Evolutionary conservation across 192 early-diverging fungal genomes (phyloP), one percentile per base, ranked within the genome.

Genomic region (Podila minutissima): DNA sequence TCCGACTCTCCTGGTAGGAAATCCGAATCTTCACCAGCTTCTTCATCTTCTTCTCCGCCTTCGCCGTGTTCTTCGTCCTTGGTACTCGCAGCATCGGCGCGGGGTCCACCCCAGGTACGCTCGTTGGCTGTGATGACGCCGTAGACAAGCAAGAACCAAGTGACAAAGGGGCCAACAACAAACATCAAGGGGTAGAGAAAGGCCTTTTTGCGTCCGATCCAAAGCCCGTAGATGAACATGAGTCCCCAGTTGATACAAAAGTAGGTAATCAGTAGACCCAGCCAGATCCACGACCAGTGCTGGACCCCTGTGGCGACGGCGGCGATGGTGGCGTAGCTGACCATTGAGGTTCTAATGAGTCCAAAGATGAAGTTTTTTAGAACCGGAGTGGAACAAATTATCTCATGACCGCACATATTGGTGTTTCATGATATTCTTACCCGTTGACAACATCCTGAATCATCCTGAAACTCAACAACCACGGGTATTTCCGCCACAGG

Each of bases 401-500:
- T 46, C 41, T 46, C 3, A 46, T 1, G 24, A 24, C 20, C 17
- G 17, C n/a, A 17, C 4, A n/a, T 0, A 19, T 7, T 7, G 5
- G 19, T n/a, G 1, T n/a, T 24, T 24, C 1, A 24, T 55, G 7
- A 4, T 55, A 3, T 64, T 64, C 19, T 55, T 69, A 69, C 59
- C 69, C 69, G 13, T 60, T 62, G 17, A 70, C 60, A 31, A 70
- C 53, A 62, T 70, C 69, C 32, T 70, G 69, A 24, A 70, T 49
- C 53, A 70, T 20, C 24, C 69, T 59, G 48, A 70, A 70, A 46
- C 59, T n/a, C 7, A 70, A 28, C 4, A 70, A 15, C 69, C 69
- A 70, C 0, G 69, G 69, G 29, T 70, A 70, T n/a, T 74, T 73
- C 6, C 28, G 4, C 84, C 84, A 86, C 20, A 86, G 32, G 15